phyloP scores from a whole-genome alignment of 108 stramenopile species.

The Cylindrotheca closterium region DNA sequence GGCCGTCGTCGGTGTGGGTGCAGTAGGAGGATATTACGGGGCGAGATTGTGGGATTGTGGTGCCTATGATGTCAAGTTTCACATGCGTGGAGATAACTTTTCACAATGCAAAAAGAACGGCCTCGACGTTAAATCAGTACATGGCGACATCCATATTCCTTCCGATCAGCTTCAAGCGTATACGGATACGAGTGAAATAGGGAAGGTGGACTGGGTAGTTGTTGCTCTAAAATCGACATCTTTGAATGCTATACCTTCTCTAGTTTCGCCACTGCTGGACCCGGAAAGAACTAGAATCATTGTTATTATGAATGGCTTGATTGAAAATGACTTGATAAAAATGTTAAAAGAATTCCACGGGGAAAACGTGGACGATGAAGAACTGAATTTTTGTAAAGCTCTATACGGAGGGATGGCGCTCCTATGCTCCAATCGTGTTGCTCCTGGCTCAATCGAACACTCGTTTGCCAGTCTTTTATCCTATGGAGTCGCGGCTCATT shows the following conservation, averaged over 20 bases:
- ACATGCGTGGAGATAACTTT: conserved; percentile 69
- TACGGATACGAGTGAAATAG: conserved; percentile 33
- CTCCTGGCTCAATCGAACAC: conserved; percentile 65
- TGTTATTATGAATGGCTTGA: conserved; percentile 85
- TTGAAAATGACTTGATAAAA: conserved; percentile 73
- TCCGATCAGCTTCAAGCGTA: conserved; percentile 54
- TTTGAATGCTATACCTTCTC: conserved; percentile 51
- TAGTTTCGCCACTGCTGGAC: conserved; percentile 60
- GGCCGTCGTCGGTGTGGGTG: conserved; percentile 62
- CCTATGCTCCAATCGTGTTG: conserved; percentile 68
- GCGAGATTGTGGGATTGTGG: conserved; percentile 74
- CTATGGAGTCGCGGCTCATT: conserved; percentile 40
- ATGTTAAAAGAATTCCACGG: conserved; percentile 31
- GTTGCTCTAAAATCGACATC: conserved; percentile 69
- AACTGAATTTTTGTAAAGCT: conserved; percentile 51
- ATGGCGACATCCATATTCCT: conserved; percentile 73
- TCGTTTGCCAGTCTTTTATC: conserved; percentile 65
- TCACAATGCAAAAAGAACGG: conserved; percentile 48
- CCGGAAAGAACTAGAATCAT: conserved; percentile 54
- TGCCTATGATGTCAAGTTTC: conserved; percentile 64
- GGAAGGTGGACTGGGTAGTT: conserved; percentile 77
- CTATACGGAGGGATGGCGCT: conserved; percentile 86
- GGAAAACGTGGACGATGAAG: conserved; percentile 23
- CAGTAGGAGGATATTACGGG: conserved; percentile 73
- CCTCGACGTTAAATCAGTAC: conserved; percentile 54